A percentile compares a stretch with the other conserved stretches of the same genome.
Evolutionary conservation across 2,329 filamentous ascomycete genomes (phyloP).

Genomic region (Neopestalotiopsis clavispora): DNA sequence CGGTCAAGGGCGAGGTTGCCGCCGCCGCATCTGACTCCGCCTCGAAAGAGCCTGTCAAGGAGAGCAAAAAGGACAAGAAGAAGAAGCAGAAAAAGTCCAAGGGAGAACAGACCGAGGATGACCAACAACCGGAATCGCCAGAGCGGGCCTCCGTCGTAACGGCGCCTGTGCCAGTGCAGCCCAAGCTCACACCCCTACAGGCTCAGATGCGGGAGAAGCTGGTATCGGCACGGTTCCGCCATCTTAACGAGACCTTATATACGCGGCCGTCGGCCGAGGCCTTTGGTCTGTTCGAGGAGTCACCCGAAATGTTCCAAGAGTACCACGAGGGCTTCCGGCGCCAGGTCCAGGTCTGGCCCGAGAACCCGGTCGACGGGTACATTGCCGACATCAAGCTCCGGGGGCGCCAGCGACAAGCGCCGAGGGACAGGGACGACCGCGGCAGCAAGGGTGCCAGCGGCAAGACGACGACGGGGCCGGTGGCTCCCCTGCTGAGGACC

Average conservation of each 20-base stretch:
- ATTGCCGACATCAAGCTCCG: slow-evolving; percentile 72
- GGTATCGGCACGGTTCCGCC: slow-evolving; percentile 91
- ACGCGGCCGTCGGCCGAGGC: slow-evolving; percentile 86
- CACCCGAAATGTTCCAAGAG: slow-evolving; percentile 92
- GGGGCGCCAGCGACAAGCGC: slow-evolving; percentile 55
- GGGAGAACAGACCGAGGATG: slow-evolving; percentile 24
- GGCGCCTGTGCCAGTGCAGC: slow-evolving; percentile 45
- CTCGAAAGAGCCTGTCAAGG: slow-evolving; percentile 19
- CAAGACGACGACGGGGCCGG: slow-evolving; percentile 20
- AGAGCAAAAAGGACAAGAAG: slow-evolving; percentile 31
- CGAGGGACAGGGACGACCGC: not conserved
- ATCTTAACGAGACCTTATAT: slow-evolving; percentile 96
- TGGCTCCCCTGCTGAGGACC: slow-evolving; percentile 70
- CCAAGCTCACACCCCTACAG: slow-evolving; percentile 88
- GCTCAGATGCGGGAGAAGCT: slow-evolving; percentile 94
- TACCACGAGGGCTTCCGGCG: slow-evolving; percentile 97
- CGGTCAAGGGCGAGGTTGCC: slow-evolving; percentile 19
- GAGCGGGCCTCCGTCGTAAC: slow-evolving; percentile 31
- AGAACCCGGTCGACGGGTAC: slow-evolving; percentile 93
- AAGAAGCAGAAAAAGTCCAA: slow-evolving; percentile 39
- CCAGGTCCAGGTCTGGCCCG: slow-evolving; percentile 94
- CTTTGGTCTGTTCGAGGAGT: slow-evolving; percentile 79
- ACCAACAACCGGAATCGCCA: slow-evolving; percentile 18
- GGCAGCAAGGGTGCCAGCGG: not conserved
- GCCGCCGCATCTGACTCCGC: slow-evolving; percentile 21